Evolutionary conservation across 2,329 filamentous ascomycete genomes (phyloP), one percentile per base, ranked within the genome.

Genomic region (Cytospora paraplurivora): DNA sequence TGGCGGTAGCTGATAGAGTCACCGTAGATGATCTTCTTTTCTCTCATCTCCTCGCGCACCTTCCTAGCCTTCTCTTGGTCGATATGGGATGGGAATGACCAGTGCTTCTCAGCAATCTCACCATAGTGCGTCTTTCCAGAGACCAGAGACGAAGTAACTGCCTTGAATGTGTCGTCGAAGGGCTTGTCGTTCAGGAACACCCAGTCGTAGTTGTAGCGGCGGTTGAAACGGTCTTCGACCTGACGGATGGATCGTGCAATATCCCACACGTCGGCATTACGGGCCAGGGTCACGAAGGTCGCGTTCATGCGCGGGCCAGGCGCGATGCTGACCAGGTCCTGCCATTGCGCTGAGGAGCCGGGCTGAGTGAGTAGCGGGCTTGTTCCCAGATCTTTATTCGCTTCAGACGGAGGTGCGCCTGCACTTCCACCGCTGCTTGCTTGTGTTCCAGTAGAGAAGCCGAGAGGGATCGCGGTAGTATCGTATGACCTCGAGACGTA

Each of bases 211-310:
- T 96, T 89, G 81, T 91, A 98, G 72, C 94, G 91, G 72, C 88
- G 87, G 81, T 99, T 99, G 87, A 99, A 99, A 73, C 95, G 91
- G 77, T 99, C 95, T 79, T 99, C 95, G 62, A 99, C 88, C 74
- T 97, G 92, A 62, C 95, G 92, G 73, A 99, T 99, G 13, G 93
- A 97, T 72, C 92, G 88, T 67, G 93, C 91, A 73, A 99, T 97
- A 57, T 99, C 95, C 95, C 95, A 99, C 34, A 98, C 81, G 74
- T 99, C 95, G 62, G 82, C 84, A 79, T 99, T 99, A 72, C 95
- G 89, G 60, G 95, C 95, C 66, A 99, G 85, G 27, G 93, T 97
- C 59, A 99, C 93, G 73, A 99, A 99, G 12, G 95, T 99, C 57
- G 96, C 95, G 77, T 99, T 99, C 84, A 96, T 92, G 72, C 92